Evolutionary conservation across 192 early-diverging fungal genomes (phyloP).

Genomic region (Backusella parvicylindrica): DNA sequence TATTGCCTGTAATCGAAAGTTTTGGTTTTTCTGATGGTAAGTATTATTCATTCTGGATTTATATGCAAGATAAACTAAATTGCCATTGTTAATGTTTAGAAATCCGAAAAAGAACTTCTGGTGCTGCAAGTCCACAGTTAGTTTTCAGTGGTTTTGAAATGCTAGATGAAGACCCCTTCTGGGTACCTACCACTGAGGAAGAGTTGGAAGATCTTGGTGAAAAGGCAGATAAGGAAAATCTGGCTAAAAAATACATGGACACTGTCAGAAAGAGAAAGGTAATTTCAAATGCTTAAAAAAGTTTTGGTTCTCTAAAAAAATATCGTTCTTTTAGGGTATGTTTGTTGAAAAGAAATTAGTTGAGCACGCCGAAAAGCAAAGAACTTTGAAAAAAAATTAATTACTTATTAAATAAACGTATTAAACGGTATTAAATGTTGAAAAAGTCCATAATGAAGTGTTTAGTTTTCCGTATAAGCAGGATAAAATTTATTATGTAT

Average conservation of each 20-base stretch:
- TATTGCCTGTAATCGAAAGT: slow-evolving; percentile 92
- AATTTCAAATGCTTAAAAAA: slow-evolving; percentile 26
- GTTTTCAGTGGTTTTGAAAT: slow-evolving; percentile 94
- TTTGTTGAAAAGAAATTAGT: slow-evolving; percentile 92
- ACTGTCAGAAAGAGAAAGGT: slow-evolving; percentile 90
- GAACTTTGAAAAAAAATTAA: slow-evolving; percentile 74
- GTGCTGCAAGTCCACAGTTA: slow-evolving; percentile 92
- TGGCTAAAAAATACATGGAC: slow-evolving; percentile 97
- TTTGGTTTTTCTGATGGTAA: slow-evolving; percentile 97
- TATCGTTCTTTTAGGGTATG: slow-evolving; percentile 52
- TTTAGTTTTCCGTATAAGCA: not conserved
- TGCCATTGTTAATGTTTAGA: slow-evolving; percentile 43
- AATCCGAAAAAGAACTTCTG: slow-evolving; percentile 92
- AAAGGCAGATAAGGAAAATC: slow-evolving; percentile 94
- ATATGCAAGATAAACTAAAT: not conserved
- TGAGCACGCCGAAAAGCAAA: slow-evolving; percentile 83
- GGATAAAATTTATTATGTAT: not conserved
- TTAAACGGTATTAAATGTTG: not conserved
- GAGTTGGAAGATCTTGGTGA: slow-evolving; percentile 98
- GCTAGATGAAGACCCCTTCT: slow-evolving; percentile 94
- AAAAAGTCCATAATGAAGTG: not conserved
- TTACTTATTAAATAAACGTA: not conserved
- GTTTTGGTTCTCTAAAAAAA: not conserved
- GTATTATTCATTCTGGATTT: not conserved
- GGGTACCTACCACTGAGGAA: slow-evolving; percentile 97